Base-by-base conservation (phyloP, 345 rosid species). In the Linum tenue region DNA sequence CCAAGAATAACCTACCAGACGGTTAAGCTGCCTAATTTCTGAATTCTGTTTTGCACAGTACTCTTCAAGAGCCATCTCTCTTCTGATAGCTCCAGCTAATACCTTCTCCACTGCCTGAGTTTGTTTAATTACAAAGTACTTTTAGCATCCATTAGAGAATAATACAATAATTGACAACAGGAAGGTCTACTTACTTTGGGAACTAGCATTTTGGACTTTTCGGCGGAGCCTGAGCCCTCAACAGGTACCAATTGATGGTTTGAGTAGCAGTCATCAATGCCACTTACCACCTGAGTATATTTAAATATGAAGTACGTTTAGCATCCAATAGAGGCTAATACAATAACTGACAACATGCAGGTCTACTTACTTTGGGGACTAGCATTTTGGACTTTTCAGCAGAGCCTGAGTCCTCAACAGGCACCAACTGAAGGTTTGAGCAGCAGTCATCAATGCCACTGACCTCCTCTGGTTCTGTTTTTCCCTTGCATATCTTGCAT, bases 61-160 rank as follows among this genome's bases (percentile, higher is more conserved):
- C 73, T 95, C 97, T 80, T 95, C 98, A 60, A 91, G 70, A 73
- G 96, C 99, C 97, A 95, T 95, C 84, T 95, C 98, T 76, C 98
- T 86, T 71, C 99, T 76, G 71, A 95, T 89, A 50, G 99, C 88
- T 73, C 96, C 98, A 39, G 97, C 89, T 80, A 95, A 82, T 62
- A 95, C 96, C 80, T 87, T 91, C 84, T 86, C 89, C 71, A 91
- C 96, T 59, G 99, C 98, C 99, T 95, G 79, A 59, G 68, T 35
- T 68, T 31, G 37, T 51, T 67, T 69, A 60, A 65, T 7, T 44
- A n/a, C 48, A 55, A 64, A 35, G 53, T 14, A 41, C 56, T 39
- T 75, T 55, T 67, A 43, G 31, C 38, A 66, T 36, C 2, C 9
- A 7, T 0, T 5, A 2, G 2, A 95, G 81, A 64, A 22, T 31